phyloP scores from a whole-genome alignment of 2,329 filamentous ascomycete species.

The Cyphellophora europaea region DNA sequence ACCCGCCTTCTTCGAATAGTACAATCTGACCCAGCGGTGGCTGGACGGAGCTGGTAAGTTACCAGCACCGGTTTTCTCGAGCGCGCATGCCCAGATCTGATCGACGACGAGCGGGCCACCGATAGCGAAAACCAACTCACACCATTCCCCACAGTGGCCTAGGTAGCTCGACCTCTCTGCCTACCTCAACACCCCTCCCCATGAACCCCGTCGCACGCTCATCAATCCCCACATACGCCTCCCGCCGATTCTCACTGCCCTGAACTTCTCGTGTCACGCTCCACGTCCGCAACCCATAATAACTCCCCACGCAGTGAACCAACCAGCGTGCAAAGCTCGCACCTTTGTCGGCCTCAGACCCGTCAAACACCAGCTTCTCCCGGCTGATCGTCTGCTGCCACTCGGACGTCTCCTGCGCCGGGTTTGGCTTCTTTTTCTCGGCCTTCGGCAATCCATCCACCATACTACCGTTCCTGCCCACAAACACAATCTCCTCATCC shows the following conservation, averaged over 20 bases:
- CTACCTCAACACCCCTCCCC: constrained; percentile 17
- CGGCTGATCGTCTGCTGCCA: constrained; percentile 32
- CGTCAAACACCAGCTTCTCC: constrained; percentile 71
- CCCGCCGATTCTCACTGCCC: constrained; percentile 23
- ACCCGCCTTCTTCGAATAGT: too few species aligned
- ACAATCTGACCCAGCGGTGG: too few species aligned
- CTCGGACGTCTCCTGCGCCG: constrained; percentile 21
- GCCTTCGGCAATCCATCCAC: constrained; percentile 44
- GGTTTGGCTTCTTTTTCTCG: constrained; percentile 39
- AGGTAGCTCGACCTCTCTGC: constrained; percentile 21
- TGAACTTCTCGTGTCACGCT: constrained; percentile 42
- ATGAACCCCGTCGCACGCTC: constrained; percentile 31
- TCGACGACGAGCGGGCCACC: too few species aligned
- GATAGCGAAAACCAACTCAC: constrained; percentile 7
- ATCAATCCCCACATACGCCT: constrained; percentile 70
- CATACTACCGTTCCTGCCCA: constrained; percentile 60
- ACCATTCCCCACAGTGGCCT: constrained; percentile 25
- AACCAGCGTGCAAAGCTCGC: constrained; percentile 90
- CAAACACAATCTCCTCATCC: constrained; percentile 88
- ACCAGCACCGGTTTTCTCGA: not conserved
- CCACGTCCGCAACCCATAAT: constrained; percentile 81
- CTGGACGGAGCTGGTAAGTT: too few species aligned
- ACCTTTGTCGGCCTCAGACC: constrained; percentile 61
- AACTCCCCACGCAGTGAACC: constrained; percentile 82
- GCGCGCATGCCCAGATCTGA: too few species aligned